A percentile compares a stretch with the other conserved stretches of the same genome.
phyloP scores from a whole-genome alignment of 2,329 filamentous ascomycete species.

The Onygenales sp. region DNA sequence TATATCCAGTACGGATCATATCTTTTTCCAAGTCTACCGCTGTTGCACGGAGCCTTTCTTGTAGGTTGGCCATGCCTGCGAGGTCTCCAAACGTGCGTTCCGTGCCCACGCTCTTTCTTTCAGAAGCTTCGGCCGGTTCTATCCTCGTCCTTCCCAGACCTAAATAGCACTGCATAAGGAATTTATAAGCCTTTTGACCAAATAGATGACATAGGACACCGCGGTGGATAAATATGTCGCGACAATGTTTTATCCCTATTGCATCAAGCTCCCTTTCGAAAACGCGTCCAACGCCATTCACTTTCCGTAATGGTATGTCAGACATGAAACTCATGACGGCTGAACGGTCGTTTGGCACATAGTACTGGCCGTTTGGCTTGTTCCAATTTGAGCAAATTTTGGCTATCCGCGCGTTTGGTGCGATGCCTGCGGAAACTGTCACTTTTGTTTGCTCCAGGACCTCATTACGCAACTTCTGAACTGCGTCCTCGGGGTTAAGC shows the following conservation, averaged over 20 bases:
- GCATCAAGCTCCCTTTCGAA: slow-evolving; percentile 84
- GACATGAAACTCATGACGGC: slow-evolving; percentile 81
- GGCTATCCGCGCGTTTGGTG: slow-evolving; percentile 82
- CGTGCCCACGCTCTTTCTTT: slow-evolving; percentile 87
- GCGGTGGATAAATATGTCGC: slow-evolving; percentile 71
- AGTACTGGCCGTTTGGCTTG: slow-evolving; percentile 90
- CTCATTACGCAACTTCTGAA: slow-evolving; percentile 67
- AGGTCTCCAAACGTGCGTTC: slow-evolving; percentile 87
- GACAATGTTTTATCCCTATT: slow-evolving; percentile 78
- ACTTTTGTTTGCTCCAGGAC: slow-evolving; percentile 68
- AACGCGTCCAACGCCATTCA: slow-evolving; percentile 90
- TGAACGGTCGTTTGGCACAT: slow-evolving; percentile 59
- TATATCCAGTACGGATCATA: slow-evolving; percentile 67
- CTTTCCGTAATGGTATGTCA: slow-evolving; percentile 73
- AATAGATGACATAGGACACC: slow-evolving; percentile 69
- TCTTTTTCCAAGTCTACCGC: slow-evolving; percentile 84
- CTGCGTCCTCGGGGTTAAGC: slow-evolving; percentile 61
- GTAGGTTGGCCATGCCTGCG: slow-evolving; percentile 55
- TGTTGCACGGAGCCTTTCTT: slow-evolving; percentile 67
- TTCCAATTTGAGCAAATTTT: slow-evolving; percentile 95
- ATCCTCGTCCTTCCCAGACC: slow-evolving; percentile 79
- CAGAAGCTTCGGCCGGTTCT: slow-evolving; percentile 78
- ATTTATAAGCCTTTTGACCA: slow-evolving; percentile 83
- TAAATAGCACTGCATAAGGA: slow-evolving; percentile 73
- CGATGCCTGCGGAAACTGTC: slow-evolving; percentile 89